Percentiles rank a stretch among this genome's conserved stretches.
These are phyloP conservation scores for Ceratobasidium theobromae DNA, from an alignment of 1,284 basidiomycete genomes.

Conservation along the genomic window DNA sequence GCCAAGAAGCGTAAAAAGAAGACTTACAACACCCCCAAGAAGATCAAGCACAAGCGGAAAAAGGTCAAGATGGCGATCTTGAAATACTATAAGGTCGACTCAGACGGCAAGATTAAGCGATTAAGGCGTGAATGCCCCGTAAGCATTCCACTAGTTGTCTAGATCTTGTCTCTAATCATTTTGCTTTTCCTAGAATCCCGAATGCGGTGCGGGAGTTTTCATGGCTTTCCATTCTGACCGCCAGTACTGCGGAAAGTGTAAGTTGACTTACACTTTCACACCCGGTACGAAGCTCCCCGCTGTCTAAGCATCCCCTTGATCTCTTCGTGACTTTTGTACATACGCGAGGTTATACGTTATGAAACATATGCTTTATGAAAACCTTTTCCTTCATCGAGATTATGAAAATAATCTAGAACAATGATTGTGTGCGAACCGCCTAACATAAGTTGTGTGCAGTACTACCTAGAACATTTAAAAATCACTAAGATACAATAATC, in stretches of 20 bases:
- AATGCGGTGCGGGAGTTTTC: constrained; percentile 95
- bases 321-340: not conserved
- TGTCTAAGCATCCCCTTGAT: not conserved
- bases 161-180: not conserved
- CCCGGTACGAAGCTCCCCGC: constrained; percentile 47
- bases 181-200: constrained; percentile 49
- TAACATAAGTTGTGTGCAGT: too few species aligned
- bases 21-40: constrained; percentile 99
- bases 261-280: constrained; percentile 86
- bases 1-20: constrained; percentile 99
- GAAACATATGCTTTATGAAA: not conserved
- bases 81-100: constrained; percentile 99
- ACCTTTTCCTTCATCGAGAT: too few species aligned
- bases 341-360: not conserved
- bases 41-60: constrained; percentile 99
- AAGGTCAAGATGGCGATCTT: constrained; percentile 98
- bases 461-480: too few species aligned
- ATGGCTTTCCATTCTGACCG: constrained; percentile 96
- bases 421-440: too few species aligned
- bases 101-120: constrained; percentile 99
- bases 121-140: constrained; percentile 92
- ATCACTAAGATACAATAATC: too few species aligned
- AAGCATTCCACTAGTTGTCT: constrained; percentile 1
- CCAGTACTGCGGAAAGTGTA: constrained; percentile 95
- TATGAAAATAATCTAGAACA: too few species aligned